Conservation (phyloP, 345 rosid genomes). For the Salix exigua region DNA sequence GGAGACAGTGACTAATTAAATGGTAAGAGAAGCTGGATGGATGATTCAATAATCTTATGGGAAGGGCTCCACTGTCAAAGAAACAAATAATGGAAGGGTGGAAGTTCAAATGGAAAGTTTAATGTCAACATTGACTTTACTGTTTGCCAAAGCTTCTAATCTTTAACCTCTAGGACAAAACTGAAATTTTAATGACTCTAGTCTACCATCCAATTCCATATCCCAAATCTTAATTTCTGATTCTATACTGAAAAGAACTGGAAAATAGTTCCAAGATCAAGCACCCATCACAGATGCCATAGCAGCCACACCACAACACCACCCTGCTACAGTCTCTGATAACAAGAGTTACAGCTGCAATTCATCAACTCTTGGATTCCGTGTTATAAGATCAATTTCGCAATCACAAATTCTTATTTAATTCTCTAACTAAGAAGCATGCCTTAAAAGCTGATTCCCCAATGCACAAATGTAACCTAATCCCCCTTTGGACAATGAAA, state of each 20-base stretch:
- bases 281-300: not conserved
- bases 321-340: not conserved
- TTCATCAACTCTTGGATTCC: not conserved
- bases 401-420: not conserved
- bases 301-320: not conserved
- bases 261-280: not conserved
- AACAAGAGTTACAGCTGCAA: not conserved
- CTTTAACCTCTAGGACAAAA: not conserved
- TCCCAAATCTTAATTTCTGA: not conserved
- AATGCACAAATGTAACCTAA: not conserved
- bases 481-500: not conserved
- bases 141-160: not conserved
- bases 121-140: not conserved
- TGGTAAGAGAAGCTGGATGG: not conserved
- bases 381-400: not conserved
- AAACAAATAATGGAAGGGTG: not conserved
- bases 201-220: not conserved
- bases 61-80: not conserved
- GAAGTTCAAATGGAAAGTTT: not conserved
- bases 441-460: not conserved
- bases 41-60: not conserved
- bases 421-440: not conserved
- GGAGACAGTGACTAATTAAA: not conserved
- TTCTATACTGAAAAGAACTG: not conserved
- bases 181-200: not conserved